Percentiles rank a stretch among this genome's conserved stretches.
Conservation (phyloP, 2,329 filamentous ascomycete species). For the Phoma sp. region DNA sequence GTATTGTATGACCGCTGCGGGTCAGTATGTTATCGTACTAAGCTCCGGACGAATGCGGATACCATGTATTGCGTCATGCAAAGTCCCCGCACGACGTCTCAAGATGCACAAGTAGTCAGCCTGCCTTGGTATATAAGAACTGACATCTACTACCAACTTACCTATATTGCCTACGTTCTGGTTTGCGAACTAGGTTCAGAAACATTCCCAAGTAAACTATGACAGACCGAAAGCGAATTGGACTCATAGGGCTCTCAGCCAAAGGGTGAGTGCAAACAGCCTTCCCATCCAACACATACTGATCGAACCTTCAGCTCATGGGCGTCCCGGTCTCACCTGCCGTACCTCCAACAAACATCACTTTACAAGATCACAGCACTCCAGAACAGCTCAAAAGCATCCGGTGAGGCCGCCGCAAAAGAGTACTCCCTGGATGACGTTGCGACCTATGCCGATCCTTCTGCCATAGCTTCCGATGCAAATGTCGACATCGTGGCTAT, state of each 20-base stretch:
- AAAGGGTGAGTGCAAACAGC: constrained; percentile 29
- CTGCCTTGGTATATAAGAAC: background rate
- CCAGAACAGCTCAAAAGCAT: constrained; percentile 56
- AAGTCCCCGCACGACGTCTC: constrained; percentile 1
- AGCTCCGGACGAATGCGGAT: constrained; percentile 1
- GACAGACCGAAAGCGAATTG: constrained; percentile 33
- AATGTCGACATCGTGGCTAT: constrained; percentile 59
- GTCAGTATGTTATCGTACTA: background rate
- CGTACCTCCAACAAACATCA: constrained; percentile 40
- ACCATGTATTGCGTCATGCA: background rate
- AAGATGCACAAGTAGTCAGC: background rate
- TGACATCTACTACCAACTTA: background rate
- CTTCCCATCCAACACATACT: background rate
- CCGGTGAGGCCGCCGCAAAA: constrained; percentile 50
- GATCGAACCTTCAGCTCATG: constrained; percentile 39
- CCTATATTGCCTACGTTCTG: too few relatives aligned
- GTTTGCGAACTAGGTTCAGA: too few relatives aligned
- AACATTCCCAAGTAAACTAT: background rate
- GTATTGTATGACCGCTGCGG: background rate
- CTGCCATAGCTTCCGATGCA: constrained; percentile 55
- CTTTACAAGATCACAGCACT: constrained; percentile 60
- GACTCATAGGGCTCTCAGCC: constrained; percentile 44
- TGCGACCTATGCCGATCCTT: constrained; percentile 52
- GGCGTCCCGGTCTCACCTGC: constrained; percentile 50
- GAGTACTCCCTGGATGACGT: constrained; percentile 50